Evolutionary conservation across 73 alveolate genomes (phyloP).

Genomic region (Tetrahymena borealis): DNA sequence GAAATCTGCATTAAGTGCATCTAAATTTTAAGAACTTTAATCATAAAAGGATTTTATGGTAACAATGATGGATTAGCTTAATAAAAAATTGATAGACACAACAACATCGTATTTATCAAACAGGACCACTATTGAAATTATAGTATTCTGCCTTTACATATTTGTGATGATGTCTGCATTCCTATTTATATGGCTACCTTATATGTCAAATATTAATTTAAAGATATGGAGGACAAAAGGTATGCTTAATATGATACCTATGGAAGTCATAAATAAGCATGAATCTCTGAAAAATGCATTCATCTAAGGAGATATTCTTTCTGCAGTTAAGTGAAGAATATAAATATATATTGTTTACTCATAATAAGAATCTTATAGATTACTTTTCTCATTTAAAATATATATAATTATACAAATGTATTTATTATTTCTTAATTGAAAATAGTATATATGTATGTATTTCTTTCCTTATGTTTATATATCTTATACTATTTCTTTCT

Average conservation of each 20-base stretch:
- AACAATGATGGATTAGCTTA: background rate
- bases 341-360: background rate
- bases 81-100: background rate
- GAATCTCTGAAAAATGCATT: conserved; percentile 35
- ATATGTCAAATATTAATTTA: background rate
- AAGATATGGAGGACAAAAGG: conserved; percentile 47
- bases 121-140: background rate
- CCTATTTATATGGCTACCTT: background rate
- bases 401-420: no score
- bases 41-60: background rate
- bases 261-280: conserved; percentile 22
- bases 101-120: background rate
- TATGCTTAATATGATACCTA: conserved; percentile 32
- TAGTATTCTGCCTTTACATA: background rate
- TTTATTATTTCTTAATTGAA: no score
- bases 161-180: background rate
- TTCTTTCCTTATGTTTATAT: no score
- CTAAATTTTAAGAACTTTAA: background rate
- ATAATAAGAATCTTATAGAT: no score
- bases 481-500: no score
- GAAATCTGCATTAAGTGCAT: background rate
- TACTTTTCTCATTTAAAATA: no score
- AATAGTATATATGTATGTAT: no score
- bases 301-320: conserved; percentile 18
- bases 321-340: conserved; percentile 25